These are phyloP conservation scores for Heliamphora pulchella DNA, from an alignment of 179 eudicot species.

Conservation along the genomic window DNA sequence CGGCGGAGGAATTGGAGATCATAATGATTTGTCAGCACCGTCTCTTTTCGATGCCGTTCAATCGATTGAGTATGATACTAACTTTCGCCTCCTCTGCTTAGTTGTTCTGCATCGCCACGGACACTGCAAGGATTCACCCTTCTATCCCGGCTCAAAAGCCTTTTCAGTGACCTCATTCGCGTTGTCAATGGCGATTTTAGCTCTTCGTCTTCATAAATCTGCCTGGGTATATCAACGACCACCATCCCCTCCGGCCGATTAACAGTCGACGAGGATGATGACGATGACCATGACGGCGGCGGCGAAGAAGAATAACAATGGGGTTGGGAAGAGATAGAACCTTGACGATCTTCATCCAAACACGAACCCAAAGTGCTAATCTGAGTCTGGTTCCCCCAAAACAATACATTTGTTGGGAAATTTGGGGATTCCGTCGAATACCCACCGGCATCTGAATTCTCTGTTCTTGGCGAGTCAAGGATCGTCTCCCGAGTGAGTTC, in stretches of 20 bases:
- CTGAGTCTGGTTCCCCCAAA: conserved; percentile 62
- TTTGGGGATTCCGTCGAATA: conserved; percentile 17
- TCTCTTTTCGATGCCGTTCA: too few relatives aligned
- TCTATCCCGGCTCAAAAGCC: conserved; percentile 55
- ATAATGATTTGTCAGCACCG: not conserved
- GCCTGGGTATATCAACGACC: conserved; percentile 51
- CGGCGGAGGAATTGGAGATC: too few relatives aligned
- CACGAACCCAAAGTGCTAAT: conserved; percentile 33
- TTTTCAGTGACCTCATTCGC: conserved; percentile 54
- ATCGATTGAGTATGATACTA: too few relatives aligned
- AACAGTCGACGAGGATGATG: not conserved
- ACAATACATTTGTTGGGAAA: conserved; percentile 68
- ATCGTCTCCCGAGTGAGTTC: conserved; percentile 2
- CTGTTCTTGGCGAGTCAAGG: conserved; percentile 4
- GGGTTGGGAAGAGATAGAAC: conserved; percentile 2
- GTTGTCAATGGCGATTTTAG: conserved; percentile 34
- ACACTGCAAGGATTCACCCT: conserved; percentile 38
- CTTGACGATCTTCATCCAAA: conserved; percentile 22
- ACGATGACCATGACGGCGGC: conserved; percentile 14
- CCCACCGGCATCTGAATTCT: conserved; percentile 11
- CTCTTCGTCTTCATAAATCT: conserved; percentile 43
- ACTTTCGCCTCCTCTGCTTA: conserved; percentile 14
- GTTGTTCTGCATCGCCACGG: conserved; percentile 18
- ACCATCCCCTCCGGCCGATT: conserved; percentile 23
- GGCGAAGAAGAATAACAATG: conserved; percentile 26